A percentile compares a stretch with the other conserved stretches of the same genome.
phyloP scores from a whole-genome alignment of 202 grass and related monocot genomes.

The Elaeis oleifera region DNA sequence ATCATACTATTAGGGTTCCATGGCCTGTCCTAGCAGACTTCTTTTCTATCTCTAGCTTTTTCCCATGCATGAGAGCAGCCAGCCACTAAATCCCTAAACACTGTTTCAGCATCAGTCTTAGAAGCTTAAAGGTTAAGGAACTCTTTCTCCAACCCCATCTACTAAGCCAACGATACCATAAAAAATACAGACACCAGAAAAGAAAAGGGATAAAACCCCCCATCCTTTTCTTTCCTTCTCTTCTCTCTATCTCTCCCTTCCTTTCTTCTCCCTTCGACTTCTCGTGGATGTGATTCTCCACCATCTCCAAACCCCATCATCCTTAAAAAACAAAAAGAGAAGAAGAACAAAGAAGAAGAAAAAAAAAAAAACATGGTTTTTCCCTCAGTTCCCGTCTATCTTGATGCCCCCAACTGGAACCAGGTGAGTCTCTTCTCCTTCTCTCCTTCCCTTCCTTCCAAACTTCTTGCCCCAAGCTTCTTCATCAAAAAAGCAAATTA shows the following conservation, averaged over 20 bases:
- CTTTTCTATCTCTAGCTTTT: constrained; percentile 29
- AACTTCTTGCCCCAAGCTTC: constrained; percentile 27
- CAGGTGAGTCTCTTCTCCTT: constrained; percentile 34
- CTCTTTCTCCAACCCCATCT: background rate
- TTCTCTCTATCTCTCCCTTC: constrained; percentile 10
- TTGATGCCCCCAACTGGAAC: constrained; percentile 93
- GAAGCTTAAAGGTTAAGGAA: constrained; percentile 37
- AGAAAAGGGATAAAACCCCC: constrained; percentile 4
- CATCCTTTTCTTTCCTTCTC: constrained; percentile 3
- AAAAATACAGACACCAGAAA: constrained; percentile 12
- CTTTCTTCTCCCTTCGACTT: constrained; percentile 38
- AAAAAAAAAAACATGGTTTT: constrained; percentile 85
- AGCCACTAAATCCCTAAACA: constrained; percentile 11
- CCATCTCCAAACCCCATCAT: background rate
- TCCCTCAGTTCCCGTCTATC: constrained; percentile 81
- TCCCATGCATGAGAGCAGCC: constrained; percentile 13
- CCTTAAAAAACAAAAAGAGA: constrained; percentile 15
- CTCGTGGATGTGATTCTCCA: constrained; percentile 5
- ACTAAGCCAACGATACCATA: constrained; percentile 6
- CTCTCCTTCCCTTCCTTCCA: constrained; percentile 8
- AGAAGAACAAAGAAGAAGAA: constrained; percentile 43
- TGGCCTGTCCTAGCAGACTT: background rate
- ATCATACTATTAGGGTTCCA: constrained; percentile 30
- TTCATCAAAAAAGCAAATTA: constrained; percentile 48
- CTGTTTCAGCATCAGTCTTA: constrained; percentile 27